Evolutionary conservation across 2,329 filamentous ascomycete species (phyloP).

Genomic region (Diaporthe sp.): DNA sequence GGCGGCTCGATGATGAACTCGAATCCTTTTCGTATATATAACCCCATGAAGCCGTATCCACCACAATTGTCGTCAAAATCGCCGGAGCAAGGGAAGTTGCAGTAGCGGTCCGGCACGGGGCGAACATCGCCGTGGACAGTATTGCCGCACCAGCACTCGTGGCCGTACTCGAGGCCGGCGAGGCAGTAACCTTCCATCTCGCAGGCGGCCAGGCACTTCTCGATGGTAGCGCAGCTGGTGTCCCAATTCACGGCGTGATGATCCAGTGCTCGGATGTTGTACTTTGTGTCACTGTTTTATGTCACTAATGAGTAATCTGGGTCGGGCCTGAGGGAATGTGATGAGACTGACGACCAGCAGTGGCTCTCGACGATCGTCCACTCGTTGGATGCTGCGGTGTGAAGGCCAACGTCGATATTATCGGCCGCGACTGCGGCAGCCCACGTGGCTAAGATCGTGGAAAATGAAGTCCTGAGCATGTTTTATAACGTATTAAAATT

Average conservation of each 20-base stretch:
- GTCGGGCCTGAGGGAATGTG: not conserved
- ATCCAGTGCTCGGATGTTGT: slow-evolving; percentile 13
- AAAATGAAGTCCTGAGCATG: not conserved
- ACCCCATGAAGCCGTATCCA: slow-evolving; percentile 17
- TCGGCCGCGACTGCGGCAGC: not conserved
- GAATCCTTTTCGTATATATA: slow-evolving; percentile 2
- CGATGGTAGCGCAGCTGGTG: not conserved
- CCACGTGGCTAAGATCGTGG: not conserved
- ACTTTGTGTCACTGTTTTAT: not conserved
- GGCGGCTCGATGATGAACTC: not conserved
- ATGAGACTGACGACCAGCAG: not conserved
- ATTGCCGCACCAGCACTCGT: slow-evolving; percentile 37
- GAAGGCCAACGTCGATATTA: not conserved
- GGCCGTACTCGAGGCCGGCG: slow-evolving; percentile 31
- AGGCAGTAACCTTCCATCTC: slow-evolving; percentile 27
- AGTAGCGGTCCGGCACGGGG: not conserved
- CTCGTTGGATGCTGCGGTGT: not conserved
- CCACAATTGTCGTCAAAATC: slow-evolving; percentile 9
- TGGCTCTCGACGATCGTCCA: not conserved
- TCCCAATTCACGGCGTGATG: slow-evolving; percentile 12
- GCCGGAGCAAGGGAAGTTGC: slow-evolving; percentile 9
- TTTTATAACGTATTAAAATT: not conserved
- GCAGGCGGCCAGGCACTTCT: slow-evolving; percentile 15
- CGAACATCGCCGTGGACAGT: not conserved
- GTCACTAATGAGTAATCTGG: not conserved